phyloP scores from a whole-genome alignment of 305 asterid genomes.

The Rubia tinctorum region DNA sequence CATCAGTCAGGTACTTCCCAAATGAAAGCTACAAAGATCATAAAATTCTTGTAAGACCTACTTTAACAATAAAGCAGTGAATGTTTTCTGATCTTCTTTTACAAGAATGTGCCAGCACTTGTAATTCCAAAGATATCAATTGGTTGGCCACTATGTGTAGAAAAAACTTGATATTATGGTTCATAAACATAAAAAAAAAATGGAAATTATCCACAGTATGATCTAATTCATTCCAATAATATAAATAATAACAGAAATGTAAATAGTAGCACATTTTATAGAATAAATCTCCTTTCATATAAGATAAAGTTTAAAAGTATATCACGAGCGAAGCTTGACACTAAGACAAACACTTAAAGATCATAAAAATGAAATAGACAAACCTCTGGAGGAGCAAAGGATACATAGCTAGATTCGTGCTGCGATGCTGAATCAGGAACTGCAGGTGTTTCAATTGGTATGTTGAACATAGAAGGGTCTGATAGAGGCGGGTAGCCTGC shows the following conservation, averaged over 20 bases:
- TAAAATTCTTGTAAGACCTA: not conserved
- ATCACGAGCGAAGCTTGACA: no score
- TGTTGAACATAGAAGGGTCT: slow-evolving; percentile 49
- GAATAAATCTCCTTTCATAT: not conserved
- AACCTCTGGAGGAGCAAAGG: slow-evolving; percentile 98
- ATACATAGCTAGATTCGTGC: slow-evolving; percentile 52
- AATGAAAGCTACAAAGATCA: slow-evolving; percentile 59
- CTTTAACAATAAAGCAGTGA: not conserved
- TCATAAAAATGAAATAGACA: slow-evolving; percentile 2
- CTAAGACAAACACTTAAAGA: no score
- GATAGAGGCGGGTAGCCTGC: slow-evolving; percentile 67
- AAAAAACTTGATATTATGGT: not conserved
- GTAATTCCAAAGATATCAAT: not conserved
- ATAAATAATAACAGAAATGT: not conserved
- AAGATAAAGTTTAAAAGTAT: not conserved
- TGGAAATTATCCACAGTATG: not conserved
- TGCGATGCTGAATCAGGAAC: slow-evolving; percentile 32
- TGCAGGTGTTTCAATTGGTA: slow-evolving; percentile 59
- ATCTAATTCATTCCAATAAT: not conserved
- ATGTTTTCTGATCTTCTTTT: not conserved
- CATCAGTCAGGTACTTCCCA: slow-evolving; percentile 63
- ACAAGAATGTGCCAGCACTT: not conserved
- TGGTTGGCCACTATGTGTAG: not conserved
- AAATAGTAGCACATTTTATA: not conserved
- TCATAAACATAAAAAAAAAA: slow-evolving; percentile 3